Percentiles rank a stretch among this genome's conserved stretches.
phyloP scores from a whole-genome alignment of 139 green algal genomes.

The Volvox reticuliferus region DNA sequence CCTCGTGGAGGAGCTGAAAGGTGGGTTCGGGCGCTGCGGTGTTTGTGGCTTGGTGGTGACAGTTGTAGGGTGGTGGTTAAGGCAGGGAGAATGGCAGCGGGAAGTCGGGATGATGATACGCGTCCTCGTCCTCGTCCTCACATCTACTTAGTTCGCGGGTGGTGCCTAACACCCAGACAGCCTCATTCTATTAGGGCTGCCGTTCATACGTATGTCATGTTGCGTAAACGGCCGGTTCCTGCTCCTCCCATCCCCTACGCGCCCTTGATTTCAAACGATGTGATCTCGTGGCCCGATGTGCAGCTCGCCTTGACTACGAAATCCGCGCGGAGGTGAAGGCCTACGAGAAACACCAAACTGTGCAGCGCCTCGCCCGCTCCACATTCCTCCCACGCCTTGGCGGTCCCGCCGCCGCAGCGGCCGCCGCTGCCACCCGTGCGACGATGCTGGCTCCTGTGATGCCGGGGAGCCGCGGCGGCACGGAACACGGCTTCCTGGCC shows the following conservation, averaged over 20 bases:
- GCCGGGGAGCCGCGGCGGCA: background rate
- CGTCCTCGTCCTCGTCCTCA: too few species aligned
- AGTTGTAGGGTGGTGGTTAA: too few species aligned
- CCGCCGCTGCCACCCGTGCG: background rate
- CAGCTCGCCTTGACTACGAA: slow-evolving; percentile 20
- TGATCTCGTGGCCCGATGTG: too few species aligned
- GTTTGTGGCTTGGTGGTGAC: too few species aligned
- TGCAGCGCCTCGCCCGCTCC: background rate
- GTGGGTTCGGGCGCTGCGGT: background rate
- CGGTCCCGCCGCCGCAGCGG: background rate
- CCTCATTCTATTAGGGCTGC: too few species aligned
- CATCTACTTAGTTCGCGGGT: too few species aligned
- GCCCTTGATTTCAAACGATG: too few species aligned
- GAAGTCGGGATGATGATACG: too few species aligned
- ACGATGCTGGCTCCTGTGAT: background rate
- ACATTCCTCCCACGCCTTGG: slow-evolving; percentile 36
- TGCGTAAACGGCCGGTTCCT: too few species aligned
- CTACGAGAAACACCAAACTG: slow-evolving; percentile 30
- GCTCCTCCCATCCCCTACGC: background rate
- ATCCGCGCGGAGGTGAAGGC: slow-evolving; percentile 18
- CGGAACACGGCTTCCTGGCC: background rate
- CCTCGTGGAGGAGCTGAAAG: slow-evolving; percentile 1
- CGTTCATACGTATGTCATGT: too few species aligned
- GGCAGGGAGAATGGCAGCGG: too few species aligned
- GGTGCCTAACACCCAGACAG: too few species aligned